A percentile compares a stretch with the other conserved stretches of the same genome.
These are phyloP conservation scores for Globisporangium uncinulatum DNA, from an alignment of 352 stramenopile genomes.

Conservation along the genomic window DNA sequence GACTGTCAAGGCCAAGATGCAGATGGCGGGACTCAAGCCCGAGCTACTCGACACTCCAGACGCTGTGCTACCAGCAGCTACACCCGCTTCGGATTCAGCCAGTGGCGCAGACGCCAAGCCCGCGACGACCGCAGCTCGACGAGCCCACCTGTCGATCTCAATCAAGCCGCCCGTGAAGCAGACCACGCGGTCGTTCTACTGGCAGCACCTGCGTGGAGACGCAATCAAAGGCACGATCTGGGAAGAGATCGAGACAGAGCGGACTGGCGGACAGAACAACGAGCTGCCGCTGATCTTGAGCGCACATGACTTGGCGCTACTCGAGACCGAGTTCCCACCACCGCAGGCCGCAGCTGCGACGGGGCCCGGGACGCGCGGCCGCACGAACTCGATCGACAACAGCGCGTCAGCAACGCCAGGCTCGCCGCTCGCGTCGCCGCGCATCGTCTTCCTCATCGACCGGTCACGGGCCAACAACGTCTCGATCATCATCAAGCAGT, in stretches of 20 bases:
- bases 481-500: constrained; percentile 96
- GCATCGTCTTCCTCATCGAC: constrained; percentile 74
- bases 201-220: constrained; percentile 61
- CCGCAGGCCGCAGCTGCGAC: constrained; percentile 36
- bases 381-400: constrained; percentile 38
- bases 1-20: constrained; percentile 60
- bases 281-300: constrained; percentile 35
- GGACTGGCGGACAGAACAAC: constrained; percentile 43
- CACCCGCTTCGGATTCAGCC: constrained; percentile 11
- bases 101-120: constrained; percentile 7
- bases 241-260: constrained; percentile 65
- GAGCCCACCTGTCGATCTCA: constrained; percentile 48
- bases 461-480: constrained; percentile 80
- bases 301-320: constrained; percentile 37
- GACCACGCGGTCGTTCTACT: constrained; percentile 67
- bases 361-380: constrained; percentile 19
- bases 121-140: constrained; percentile 15
- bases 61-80: constrained; percentile 9
- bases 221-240: constrained; percentile 69
- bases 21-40: constrained; percentile 48
- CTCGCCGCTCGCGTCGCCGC: constrained; percentile 48
- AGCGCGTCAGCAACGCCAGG: constrained; percentile 25
- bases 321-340: constrained; percentile 64
- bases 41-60: constrained; percentile 34
- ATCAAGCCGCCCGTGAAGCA: constrained; percentile 60